These are phyloP conservation scores for Solanum aculeatissimum DNA, from an alignment of 305 asterid genomes.

Conservation along the genomic window DNA sequence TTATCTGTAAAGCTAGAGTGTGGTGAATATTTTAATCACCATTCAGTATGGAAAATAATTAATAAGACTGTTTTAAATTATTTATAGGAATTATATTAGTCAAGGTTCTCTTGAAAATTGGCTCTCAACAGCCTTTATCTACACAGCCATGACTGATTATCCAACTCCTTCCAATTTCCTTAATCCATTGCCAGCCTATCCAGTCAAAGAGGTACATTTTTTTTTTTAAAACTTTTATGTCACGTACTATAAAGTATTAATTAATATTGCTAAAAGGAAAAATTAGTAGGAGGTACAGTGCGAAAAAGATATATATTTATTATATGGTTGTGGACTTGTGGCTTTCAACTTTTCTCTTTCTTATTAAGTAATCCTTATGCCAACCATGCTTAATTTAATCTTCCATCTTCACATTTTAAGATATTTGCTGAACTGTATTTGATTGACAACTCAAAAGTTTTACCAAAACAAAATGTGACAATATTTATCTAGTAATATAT, in stretches of 20 bases:
- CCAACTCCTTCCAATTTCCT: constrained; percentile 76
- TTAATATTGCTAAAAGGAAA: neutral
- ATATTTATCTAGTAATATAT: neutral
- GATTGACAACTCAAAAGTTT: neutral
- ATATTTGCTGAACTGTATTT: neutral
- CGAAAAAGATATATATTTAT: neutral
- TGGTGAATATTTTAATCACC: neutral
- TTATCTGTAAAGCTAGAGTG: neutral
- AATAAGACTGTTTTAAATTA: neutral
- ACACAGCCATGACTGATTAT: constrained; percentile 94
- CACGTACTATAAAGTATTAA: neutral
- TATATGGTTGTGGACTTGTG: neutral
- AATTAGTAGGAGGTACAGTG: neutral
- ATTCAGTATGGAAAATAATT: neutral
- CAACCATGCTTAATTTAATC: neutral
- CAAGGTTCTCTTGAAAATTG: constrained; percentile 35
- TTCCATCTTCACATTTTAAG: neutral
- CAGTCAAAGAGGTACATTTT: constrained; percentile 59
- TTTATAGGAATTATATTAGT: constrained; percentile 38
- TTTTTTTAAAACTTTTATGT: neutral
- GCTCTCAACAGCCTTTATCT: constrained; percentile 47
- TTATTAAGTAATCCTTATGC: neutral
- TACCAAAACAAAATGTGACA: too few relatives aligned
- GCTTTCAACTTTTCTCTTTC: neutral
- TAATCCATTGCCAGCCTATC: constrained; percentile 77